These are phyloP conservation scores for Beauveria australis DNA, from an alignment of 2,329 filamentous ascomycete species.

Conservation along the genomic window DNA sequence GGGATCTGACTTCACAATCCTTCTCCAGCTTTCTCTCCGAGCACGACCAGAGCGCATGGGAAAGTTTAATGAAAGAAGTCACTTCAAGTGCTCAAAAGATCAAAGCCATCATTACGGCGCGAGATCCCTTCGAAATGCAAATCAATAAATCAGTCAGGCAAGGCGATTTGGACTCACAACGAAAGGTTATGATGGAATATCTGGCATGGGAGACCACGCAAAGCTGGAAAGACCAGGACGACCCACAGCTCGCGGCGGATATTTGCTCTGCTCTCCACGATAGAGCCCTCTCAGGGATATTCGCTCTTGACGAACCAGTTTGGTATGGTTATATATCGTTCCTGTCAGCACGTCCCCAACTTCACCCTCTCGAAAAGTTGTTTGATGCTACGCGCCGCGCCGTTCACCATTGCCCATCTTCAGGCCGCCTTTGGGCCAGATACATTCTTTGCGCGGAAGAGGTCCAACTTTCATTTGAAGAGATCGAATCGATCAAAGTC, in stretches of 20 bases:
- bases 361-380: conserved; percentile 34
- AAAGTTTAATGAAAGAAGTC: conserved; percentile 62
- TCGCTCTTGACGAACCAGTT: conserved; percentile 63
- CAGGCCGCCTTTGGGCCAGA: conserved; percentile 81
- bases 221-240: conserved; percentile 41
- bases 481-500: conserved; percentile 86
- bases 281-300: conserved; percentile 61
- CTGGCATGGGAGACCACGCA: conserved; percentile 74
- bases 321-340: conserved; percentile 85
- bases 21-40: conserved; percentile 69
- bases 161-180: conserved; percentile 48
- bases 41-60: conserved; percentile 63
- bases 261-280: conserved; percentile 64
- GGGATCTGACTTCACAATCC: conserved; percentile 65
- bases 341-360: conserved; percentile 40
- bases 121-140: conserved; percentile 61
- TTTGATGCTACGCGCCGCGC: conserved; percentile 72
- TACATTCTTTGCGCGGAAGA: conserved; percentile 81
- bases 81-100: conserved; percentile 55
- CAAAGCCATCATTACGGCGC: conserved; percentile 52
- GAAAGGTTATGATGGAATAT: conserved; percentile 54
- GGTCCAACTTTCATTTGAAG: conserved; percentile 64
- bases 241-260: conserved; percentile 35
- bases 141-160: conserved; percentile 50
- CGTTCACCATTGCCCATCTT: conserved; percentile 88